Conservation (phyloP, 139 green algal species). For the Diplosphaera chodatii region DNA sequence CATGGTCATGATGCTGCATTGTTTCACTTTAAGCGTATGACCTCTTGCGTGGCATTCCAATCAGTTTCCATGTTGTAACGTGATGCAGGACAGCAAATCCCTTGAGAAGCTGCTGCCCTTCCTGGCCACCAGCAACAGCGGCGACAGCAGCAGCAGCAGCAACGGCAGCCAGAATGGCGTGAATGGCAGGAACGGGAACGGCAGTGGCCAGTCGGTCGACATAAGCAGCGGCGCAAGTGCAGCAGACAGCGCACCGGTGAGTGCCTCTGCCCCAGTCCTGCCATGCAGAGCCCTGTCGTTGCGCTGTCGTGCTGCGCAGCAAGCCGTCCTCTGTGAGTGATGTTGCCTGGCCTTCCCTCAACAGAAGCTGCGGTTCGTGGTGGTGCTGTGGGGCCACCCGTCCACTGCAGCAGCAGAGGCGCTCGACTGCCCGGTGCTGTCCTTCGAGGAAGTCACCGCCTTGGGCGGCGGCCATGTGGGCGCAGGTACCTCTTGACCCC, state of each 20-base stretch:
- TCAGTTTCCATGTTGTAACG: no score
- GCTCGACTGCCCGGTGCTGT: constrained; percentile 34
- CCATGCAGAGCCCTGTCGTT: no score
- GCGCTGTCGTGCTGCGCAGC: no score
- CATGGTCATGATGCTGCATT: no score
- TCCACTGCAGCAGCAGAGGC: neutral
- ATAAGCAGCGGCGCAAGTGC: no score
- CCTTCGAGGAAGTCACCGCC: constrained; percentile 48
- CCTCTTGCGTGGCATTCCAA: no score
- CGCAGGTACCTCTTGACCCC: no score
- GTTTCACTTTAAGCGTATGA: no score
- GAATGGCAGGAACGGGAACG: neutral
- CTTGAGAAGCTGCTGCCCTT: constrained; percentile 57
- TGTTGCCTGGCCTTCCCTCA: no score
- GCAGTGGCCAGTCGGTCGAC: neutral
- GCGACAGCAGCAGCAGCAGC: neutral
- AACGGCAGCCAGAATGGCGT: constrained; percentile 4
- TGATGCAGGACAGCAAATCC: constrained; percentile 65
- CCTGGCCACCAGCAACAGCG: constrained; percentile 17
- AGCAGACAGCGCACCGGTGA: neutral
- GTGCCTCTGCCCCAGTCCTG: no score
- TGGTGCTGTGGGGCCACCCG: constrained; percentile 72
- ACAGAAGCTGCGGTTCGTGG: constrained; percentile 39
- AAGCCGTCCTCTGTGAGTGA: no score
- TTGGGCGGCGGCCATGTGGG: neutral